Conservation (phyloP, 768 basidiomycete species). For the Galerina sulciceps region DNA sequence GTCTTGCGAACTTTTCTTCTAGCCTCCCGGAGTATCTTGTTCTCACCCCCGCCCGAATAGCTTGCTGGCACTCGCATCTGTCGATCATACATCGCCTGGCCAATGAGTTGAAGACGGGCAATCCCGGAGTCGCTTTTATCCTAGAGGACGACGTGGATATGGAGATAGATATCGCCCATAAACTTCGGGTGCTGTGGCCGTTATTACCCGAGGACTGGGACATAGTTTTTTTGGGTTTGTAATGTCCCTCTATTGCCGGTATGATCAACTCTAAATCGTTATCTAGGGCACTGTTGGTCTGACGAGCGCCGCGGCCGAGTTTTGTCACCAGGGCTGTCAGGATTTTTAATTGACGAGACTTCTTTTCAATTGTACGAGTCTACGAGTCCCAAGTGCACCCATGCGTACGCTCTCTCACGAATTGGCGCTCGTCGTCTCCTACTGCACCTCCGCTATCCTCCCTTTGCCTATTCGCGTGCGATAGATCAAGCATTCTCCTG, state of each 20-base stretch:
- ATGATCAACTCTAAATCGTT: neutral
- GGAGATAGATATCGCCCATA: conserved; percentile 60
- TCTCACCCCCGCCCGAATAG: conserved; percentile 63
- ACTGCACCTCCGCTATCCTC: conserved; percentile 59
- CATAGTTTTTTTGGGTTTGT: conserved; percentile 70
- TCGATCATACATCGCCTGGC: conserved; percentile 51
- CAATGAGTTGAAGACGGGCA: conserved; percentile 23
- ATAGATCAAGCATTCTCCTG: conserved; percentile 76
- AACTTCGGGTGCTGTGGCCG: conserved; percentile 50
- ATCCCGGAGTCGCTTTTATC: conserved; percentile 50
- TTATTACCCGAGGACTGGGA: conserved; percentile 69
- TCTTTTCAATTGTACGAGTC: conserved; percentile 57
- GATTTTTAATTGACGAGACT: conserved; percentile 4
- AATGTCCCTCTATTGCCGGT: neutral
- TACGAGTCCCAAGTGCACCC: conserved; percentile 67
- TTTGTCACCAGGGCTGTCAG: conserved; percentile 21
- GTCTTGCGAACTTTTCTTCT: conserved; percentile 36
- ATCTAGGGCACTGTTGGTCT: conserved; percentile 79
- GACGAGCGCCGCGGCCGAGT: conserved; percentile 58
- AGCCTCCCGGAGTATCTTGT: conserved; percentile 48
- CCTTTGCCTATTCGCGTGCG: conserved; percentile 78
- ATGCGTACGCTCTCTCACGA: conserved; percentile 68
- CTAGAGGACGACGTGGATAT: conserved; percentile 83
- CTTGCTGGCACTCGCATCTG: conserved; percentile 76
- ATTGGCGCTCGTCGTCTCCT: conserved; percentile 65